Evolutionary conservation across 2,329 filamentous ascomycete genomes (phyloP).

Genomic region (Pleomassaria siparia): DNA sequence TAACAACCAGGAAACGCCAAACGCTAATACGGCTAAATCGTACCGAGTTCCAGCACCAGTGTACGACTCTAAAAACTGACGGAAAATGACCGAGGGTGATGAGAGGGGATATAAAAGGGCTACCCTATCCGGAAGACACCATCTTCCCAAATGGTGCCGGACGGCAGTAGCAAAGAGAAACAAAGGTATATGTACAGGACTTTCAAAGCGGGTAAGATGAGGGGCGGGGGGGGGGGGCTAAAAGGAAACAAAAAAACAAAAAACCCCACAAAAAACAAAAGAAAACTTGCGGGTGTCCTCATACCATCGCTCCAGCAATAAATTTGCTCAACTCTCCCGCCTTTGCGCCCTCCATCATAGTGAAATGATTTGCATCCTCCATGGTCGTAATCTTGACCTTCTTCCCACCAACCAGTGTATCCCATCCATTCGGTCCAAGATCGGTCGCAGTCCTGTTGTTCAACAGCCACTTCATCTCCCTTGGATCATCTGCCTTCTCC

Average conservation of each 20-base stretch:
- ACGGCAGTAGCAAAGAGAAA: slow-evolving; percentile 2
- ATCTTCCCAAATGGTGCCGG: slow-evolving; percentile 11
- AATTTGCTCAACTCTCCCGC: slow-evolving; percentile 12
- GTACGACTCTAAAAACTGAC: neutral
- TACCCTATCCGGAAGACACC: slow-evolving; percentile 7
- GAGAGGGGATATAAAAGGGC: neutral
- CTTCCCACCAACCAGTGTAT: slow-evolving; percentile 45
- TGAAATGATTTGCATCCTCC: slow-evolving; percentile 44
- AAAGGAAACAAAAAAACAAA: neutral
- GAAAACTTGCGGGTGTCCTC: neutral
- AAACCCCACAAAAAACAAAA: neutral
- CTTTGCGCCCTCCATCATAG: slow-evolving; percentile 37
- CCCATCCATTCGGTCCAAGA: slow-evolving; percentile 52
- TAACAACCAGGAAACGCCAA: too few relatives aligned
- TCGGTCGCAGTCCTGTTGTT: slow-evolving; percentile 47
- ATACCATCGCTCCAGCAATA: slow-evolving; percentile 7
- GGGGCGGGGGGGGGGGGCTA: neutral
- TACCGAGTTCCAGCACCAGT: neutral
- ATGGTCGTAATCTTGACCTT: slow-evolving; percentile 37
- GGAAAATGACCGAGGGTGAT: neutral
- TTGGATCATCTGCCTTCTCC: slow-evolving; percentile 45
- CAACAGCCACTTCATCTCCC: slow-evolving; percentile 53
- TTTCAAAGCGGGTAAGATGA: too few relatives aligned
- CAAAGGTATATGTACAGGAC: neutral
- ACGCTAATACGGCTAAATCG: too few relatives aligned